These are phyloP conservation scores for Mucor lusitanicus DNA, from an alignment of 371 early-diverging fungal species.

Conservation along the genomic window DNA sequence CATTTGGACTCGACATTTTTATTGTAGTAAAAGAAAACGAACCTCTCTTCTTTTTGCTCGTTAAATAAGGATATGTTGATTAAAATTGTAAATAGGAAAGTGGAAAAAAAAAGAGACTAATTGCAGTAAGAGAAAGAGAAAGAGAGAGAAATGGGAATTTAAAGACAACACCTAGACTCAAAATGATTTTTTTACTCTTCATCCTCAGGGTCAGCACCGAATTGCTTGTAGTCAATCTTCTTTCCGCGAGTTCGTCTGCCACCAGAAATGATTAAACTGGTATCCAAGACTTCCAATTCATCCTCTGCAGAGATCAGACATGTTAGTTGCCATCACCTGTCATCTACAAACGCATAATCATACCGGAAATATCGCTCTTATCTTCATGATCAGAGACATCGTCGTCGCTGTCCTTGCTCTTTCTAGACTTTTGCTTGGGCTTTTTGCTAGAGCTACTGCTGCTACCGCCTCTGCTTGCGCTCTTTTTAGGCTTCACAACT, in stretches of 20 bases:
- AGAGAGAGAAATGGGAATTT: not conserved
- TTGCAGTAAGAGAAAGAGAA: no score
- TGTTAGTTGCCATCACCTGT: not conserved
- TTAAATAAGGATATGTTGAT: not conserved
- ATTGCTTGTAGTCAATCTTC: slow-evolving; percentile 70
- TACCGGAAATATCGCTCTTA: slow-evolving; percentile 15
- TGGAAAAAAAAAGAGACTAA: not conserved
- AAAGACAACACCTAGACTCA: not conserved
- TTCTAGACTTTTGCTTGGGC: not conserved
- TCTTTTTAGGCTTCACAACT: slow-evolving; percentile 5
- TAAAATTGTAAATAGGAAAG: not conserved
- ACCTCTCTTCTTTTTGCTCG: not conserved
- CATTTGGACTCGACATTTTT: not conserved
- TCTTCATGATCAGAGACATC: slow-evolving; percentile 14
- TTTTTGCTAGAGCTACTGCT: not conserved
- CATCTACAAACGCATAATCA: not conserved
- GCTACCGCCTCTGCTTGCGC: not conserved
- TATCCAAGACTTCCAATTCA: slow-evolving; percentile 65
- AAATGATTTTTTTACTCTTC: slow-evolving; percentile 33
- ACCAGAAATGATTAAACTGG: slow-evolving; percentile 60
- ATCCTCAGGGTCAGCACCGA: slow-evolving; percentile 65
- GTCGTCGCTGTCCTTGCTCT: slow-evolving; percentile 10
- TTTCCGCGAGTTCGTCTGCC: slow-evolving; percentile 74
- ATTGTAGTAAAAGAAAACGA: not conserved
- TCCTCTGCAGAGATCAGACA: slow-evolving; percentile 39